phyloP scores from a whole-genome alignment of 192 early-diverging fungal species.

The Rhizophagus prolifer region DNA sequence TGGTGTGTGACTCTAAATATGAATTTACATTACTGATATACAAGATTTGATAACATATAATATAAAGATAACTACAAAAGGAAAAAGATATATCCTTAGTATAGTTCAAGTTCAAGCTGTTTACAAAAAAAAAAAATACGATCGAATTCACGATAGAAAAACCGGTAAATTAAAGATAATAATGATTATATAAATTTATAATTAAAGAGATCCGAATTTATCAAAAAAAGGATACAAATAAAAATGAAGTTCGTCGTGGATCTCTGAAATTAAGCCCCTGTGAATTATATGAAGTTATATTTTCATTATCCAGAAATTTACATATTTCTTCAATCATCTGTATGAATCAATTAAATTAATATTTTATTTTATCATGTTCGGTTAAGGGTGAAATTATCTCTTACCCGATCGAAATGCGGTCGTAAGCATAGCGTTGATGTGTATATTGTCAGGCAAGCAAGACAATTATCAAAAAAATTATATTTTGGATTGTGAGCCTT shows the following conservation, averaged over 20 bases:
- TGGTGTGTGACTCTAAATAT: neutral
- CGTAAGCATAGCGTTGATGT: conserved; percentile 19
- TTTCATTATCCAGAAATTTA: conserved; percentile 31
- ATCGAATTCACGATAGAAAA: neutral
- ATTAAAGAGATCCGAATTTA: neutral
- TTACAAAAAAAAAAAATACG: neutral
- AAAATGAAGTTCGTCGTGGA: conserved; percentile 23
- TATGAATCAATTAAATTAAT: neutral
- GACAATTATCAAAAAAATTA: conserved; percentile 17
- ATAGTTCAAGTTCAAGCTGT: conserved; percentile 23
- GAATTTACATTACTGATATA: conserved; percentile 15
- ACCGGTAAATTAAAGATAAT: neutral
- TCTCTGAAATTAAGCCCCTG: conserved; percentile 27
- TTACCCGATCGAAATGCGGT: conserved; percentile 27
- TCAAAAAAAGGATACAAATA: conserved; percentile 32
- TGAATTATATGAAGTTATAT: conserved; percentile 17
- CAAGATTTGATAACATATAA: neutral
- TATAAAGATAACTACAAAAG: neutral
- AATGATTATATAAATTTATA: neutral
- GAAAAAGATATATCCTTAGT: neutral
- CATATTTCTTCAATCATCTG: conserved; percentile 30
- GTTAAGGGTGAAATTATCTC: neutral
- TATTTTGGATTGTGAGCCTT: conserved; percentile 27
- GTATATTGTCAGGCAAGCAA: conserved; percentile 25
- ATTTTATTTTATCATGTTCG: neutral